A percentile compares a stretch with the other conserved stretches of the same genome.
Conservation (phyloP, 371 early-diverging fungal genomes). For the Mucor piriformis region DNA sequence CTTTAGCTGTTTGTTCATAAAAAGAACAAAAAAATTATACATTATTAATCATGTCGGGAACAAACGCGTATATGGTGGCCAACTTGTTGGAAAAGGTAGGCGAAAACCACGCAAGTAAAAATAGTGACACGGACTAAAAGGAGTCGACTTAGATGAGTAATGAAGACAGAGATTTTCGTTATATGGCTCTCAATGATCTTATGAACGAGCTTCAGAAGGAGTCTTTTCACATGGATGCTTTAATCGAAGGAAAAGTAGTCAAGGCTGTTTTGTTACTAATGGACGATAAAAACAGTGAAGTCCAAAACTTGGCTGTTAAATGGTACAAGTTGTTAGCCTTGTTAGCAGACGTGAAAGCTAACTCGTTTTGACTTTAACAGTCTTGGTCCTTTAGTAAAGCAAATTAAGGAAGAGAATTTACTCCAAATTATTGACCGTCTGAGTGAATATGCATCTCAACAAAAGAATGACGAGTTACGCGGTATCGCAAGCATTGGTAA, state of each 20-base stretch:
- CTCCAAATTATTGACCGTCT: constrained; percentile 72
- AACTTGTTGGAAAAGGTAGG: constrained; percentile 68
- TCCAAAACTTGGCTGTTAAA: constrained; percentile 92
- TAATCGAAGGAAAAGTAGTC: constrained; percentile 68
- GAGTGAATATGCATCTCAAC: constrained; percentile 57
- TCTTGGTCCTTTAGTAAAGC: constrained; percentile 77
- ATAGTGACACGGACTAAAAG: not conserved
- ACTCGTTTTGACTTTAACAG: constrained; percentile 36
- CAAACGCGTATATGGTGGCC: constrained; percentile 68
- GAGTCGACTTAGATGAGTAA: constrained; percentile 61
- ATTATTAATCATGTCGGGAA: constrained; percentile 42
- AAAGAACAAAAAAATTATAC: not conserved
- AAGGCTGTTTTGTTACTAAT: constrained; percentile 75
- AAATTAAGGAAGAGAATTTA: constrained; percentile 67
- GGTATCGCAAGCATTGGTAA: constrained; percentile 84
- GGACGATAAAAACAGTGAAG: constrained; percentile 88
- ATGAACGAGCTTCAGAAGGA: constrained; percentile 72
- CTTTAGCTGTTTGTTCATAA: not conserved
- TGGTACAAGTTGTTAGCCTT: constrained; percentile 52
- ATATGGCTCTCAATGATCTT: constrained; percentile 92
- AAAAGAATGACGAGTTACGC: constrained; percentile 63
- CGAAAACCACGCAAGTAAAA: not conserved
- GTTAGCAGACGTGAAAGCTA: not conserved
- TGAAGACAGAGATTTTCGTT: constrained; percentile 90
- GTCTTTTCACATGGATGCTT: constrained; percentile 62